Conservation (phyloP, 768 basidiomycete genomes). For the Kondoa malvinella region DNA sequence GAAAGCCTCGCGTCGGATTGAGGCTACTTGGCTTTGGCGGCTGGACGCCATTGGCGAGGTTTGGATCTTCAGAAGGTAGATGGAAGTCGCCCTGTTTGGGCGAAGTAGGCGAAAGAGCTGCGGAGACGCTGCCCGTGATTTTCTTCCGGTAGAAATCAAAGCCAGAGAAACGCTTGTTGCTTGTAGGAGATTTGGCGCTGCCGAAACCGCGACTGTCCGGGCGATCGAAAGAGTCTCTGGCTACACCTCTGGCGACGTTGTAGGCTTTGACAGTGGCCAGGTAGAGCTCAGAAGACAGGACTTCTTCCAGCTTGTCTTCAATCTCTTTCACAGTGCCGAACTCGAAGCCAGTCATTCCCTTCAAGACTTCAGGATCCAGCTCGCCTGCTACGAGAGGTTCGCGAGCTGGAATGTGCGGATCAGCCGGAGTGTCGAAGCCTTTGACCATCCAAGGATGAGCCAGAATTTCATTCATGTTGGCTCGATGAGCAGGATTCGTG, state of each 20-base stretch:
- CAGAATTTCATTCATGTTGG: slow-evolving; percentile 67
- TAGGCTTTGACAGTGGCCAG: slow-evolving; percentile 53
- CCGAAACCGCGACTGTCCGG: neutral
- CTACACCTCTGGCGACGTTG: slow-evolving; percentile 40
- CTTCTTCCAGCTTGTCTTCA: slow-evolving; percentile 48
- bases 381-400: slow-evolving; percentile 79
- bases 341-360: slow-evolving; percentile 88
- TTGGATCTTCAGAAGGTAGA: neutral
- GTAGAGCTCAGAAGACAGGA: slow-evolving; percentile 67
- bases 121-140: slow-evolving; percentile 34
- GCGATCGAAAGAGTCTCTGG: neutral
- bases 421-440: slow-evolving; percentile 61
- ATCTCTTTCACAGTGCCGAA: slow-evolving; percentile 82
- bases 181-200: neutral
- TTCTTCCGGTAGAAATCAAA: slow-evolving; percentile 89
- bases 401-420: slow-evolving; percentile 68
- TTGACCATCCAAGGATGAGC: slow-evolving; percentile 84
- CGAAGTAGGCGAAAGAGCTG: slow-evolving; percentile 18
- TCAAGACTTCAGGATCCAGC: slow-evolving; percentile 67
- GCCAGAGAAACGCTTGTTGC: slow-evolving; percentile 61
- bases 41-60: slow-evolving; percentile 20
- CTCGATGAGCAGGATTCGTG: slow-evolving; percentile 70
- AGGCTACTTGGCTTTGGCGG: slow-evolving; percentile 30
- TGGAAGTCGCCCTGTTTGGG: slow-evolving; percentile 28
- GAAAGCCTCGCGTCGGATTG: slow-evolving; percentile 84